Conservation (phyloP, 257 asterid genomes). For the Gardenia jasminoides region DNA sequence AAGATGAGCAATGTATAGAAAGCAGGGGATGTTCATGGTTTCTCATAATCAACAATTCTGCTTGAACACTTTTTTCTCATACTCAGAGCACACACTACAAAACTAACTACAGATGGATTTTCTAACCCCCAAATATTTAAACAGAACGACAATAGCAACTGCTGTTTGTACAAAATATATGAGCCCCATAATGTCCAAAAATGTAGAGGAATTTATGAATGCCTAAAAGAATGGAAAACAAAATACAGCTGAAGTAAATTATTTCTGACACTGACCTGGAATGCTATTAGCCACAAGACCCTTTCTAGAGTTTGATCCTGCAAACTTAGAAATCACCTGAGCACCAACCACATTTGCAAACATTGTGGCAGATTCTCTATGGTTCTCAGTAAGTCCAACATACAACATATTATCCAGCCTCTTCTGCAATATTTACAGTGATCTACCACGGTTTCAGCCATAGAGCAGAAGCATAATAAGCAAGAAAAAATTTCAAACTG, state of each 20-base stretch:
- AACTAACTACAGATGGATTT: neutral
- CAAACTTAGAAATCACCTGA: constrained; percentile 78
- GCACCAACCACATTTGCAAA: constrained; percentile 93
- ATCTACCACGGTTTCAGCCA: constrained; percentile 34
- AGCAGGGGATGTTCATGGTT: neutral
- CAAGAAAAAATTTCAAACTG: constrained; percentile 6
- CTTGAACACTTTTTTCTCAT: neutral
- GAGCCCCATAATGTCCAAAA: neutral
- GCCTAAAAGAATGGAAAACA: neutral
- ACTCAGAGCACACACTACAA: neutral
- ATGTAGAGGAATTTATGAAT: neutral
- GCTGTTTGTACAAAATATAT: no score
- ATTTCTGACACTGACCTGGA: constrained; percentile 44
- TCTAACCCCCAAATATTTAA: neutral
- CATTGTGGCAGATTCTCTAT: constrained; percentile 84
- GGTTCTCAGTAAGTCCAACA: constrained; percentile 92
- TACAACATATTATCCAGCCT: constrained; percentile 86
- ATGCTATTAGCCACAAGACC: constrained; percentile 32
- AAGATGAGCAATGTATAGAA: neutral
- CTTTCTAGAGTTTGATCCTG: constrained; percentile 34
- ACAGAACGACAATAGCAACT: neutral
- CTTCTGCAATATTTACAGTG: constrained; percentile 71
- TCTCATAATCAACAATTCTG: neutral
- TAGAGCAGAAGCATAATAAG: constrained; percentile 18
- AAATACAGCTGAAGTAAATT: neutral